Percentiles rank a stretch among this genome's conserved stretches.
phyloP scores from a whole-genome alignment of 768 basidiomycete genomes.

The Podaxis pistillaris region DNA sequence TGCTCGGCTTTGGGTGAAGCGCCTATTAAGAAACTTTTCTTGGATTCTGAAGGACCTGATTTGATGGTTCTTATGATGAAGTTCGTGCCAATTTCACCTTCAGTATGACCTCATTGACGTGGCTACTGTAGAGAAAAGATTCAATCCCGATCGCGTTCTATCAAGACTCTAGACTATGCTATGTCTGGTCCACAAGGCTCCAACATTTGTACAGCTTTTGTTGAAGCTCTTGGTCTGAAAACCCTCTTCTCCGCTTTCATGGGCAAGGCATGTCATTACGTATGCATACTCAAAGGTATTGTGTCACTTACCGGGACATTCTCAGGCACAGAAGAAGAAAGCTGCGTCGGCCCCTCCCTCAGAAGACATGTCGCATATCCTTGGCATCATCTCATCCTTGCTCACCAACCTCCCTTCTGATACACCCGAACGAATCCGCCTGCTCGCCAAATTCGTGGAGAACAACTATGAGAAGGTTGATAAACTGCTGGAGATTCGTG shows the following conservation, averaged over 20 bases:
- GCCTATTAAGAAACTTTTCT: conserved; percentile 75
- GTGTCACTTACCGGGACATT: neutral
- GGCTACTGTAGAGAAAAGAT: conserved; percentile 65
- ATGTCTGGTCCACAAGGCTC: conserved; percentile 76
- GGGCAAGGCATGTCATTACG: conserved; percentile 71
- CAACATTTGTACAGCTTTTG: conserved; percentile 75
- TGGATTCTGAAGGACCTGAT: conserved; percentile 92
- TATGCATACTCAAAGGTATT: neutral
- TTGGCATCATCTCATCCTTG: conserved; percentile 86
- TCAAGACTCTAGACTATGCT: conserved; percentile 91
- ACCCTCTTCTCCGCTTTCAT: conserved; percentile 89
- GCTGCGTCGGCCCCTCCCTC: conserved; percentile 53
- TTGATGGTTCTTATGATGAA: conserved; percentile 99
- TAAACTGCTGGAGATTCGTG: conserved; percentile 85
- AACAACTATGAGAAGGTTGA: conserved; percentile 92
- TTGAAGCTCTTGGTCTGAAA: conserved; percentile 86
- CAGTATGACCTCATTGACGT: neutral
- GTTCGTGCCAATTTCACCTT: conserved; percentile 41
- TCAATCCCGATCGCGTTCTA: conserved; percentile 75
- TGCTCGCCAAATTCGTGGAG: conserved; percentile 94
- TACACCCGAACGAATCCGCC: conserved; percentile 71
- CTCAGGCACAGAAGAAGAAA: conserved; percentile 61
- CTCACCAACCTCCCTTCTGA: conserved; percentile 87
- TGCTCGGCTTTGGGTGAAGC: conserved; percentile 85
- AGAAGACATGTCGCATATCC: conserved; percentile 84